Conservation (phyloP, 2,329 filamentous ascomycete species). For the Calonectria naviculata region DNA sequence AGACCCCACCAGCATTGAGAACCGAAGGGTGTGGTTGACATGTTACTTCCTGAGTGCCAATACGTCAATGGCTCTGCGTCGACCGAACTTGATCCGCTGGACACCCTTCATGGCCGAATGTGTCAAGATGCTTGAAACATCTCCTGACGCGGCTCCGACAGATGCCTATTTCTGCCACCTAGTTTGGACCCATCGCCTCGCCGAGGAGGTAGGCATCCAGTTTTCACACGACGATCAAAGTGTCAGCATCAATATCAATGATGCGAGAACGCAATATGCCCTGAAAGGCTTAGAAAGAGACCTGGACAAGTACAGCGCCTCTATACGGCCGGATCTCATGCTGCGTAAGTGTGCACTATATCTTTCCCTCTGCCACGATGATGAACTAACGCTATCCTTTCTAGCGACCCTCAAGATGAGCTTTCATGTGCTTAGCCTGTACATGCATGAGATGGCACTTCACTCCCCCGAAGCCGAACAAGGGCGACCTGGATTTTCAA, state of each 20-base stretch:
- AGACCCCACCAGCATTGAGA: conserved; percentile 66
- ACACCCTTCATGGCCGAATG: conserved; percentile 71
- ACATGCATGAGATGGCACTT: conserved; percentile 81
- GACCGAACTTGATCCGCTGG: conserved; percentile 70
- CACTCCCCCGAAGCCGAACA: conserved; percentile 72
- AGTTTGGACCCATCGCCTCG: conserved; percentile 69
- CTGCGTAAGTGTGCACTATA: conserved; percentile 60
- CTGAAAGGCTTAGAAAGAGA: conserved; percentile 74
- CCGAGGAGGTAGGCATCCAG: conserved; percentile 75
- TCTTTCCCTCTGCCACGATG: not conserved
- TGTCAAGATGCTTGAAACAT: conserved; percentile 64
- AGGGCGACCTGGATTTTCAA: conserved; percentile 58
- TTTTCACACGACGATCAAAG: conserved; percentile 75
- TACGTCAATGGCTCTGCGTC: conserved; percentile 69
- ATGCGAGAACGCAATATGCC: conserved; percentile 72
- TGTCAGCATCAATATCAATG: conserved; percentile 64
- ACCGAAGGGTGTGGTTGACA: conserved; percentile 67
- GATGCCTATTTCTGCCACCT: conserved; percentile 70
- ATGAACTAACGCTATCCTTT: conserved; percentile 17
- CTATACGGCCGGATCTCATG: conserved; percentile 63
- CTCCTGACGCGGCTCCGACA: conserved; percentile 65
- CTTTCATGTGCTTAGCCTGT: conserved; percentile 74
- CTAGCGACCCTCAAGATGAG: conserved; percentile 72
- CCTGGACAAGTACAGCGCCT: conserved; percentile 67
- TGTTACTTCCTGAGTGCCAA: conserved; percentile 70